Conservation (phyloP, 768 basidiomycete species). For the Pleurotus salmoneostramineus region DNA sequence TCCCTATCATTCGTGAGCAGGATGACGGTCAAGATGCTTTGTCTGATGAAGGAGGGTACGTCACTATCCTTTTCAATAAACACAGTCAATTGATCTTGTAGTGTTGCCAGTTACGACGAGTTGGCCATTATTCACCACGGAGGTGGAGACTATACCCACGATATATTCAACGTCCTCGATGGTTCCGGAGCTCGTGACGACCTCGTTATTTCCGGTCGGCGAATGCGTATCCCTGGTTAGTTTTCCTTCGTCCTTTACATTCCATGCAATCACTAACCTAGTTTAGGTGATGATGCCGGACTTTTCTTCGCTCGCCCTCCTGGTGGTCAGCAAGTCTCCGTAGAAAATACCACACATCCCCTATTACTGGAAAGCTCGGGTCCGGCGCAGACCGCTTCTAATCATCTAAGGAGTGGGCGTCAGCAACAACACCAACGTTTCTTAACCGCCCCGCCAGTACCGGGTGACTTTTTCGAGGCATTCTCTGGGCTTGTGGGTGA, state of each 20-base stretch:
- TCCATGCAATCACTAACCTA: slow-evolving; percentile 3
- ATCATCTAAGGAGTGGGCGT: slow-evolving; percentile 45
- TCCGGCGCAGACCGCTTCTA: slow-evolving; percentile 36
- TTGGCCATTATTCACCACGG: slow-evolving; percentile 34
- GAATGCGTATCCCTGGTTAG: slow-evolving; percentile 47
- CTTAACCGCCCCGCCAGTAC: slow-evolving; percentile 34
- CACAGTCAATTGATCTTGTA: background rate
- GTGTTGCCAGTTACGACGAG: slow-evolving; percentile 31
- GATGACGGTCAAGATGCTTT: slow-evolving; percentile 57
- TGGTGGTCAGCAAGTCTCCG: slow-evolving; percentile 43
- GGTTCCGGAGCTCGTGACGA: slow-evolving; percentile 19
- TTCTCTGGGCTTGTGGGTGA: slow-evolving; percentile 81
- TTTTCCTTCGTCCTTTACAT: background rate
- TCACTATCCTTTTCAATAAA: background rate
- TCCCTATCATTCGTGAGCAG: slow-evolving; percentile 61
- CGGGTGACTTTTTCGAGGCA: slow-evolving; percentile 64
- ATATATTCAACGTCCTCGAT: slow-evolving; percentile 55
- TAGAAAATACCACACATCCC: slow-evolving; percentile 78
- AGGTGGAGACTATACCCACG: slow-evolving; percentile 33
- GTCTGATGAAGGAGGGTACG: slow-evolving; percentile 67
- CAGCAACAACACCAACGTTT: slow-evolving; percentile 57
- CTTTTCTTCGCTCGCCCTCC: slow-evolving; percentile 65
- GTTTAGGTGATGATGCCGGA: slow-evolving; percentile 45
- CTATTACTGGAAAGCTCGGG: slow-evolving; percentile 65
- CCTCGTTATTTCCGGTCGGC: slow-evolving; percentile 47